Evolutionary conservation across 129 eudicot genomes (phyloP), one percentile per base, ranked within the genome.

Genomic region (Oenanthe sinensis): DNA sequence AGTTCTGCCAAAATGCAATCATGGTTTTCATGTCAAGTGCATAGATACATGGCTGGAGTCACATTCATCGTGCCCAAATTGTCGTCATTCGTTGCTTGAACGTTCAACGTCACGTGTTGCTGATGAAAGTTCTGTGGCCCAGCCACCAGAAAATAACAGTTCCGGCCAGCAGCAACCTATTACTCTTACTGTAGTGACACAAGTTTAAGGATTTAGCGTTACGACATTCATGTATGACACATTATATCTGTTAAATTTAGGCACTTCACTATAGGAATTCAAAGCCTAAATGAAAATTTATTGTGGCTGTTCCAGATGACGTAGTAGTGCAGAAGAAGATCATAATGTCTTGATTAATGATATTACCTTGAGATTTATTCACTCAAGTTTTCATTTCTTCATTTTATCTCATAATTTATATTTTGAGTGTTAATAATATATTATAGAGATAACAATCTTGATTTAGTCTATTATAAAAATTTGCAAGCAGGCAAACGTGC

Each of bases 11-110:
- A 86, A 86, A 63, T 89, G 92, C 83, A 82, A 81, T 55, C 92
- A 89, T 50, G 83, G 88, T 83, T 89, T 89, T 80, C 92, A 89
- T 79, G 90, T 89, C 46, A 84, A 81, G 82, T 89, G 92, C 77
- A 86, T 89, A 14, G 92, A 89, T 74, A 89, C 82, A 77, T 89
- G 92, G 92, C 83, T 89, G 15, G 77, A 40, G 77, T 85, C 86
- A 26, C 88, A 86, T 77, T 77, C 92, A 0, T 84, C 92, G 15
- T 89, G 93, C 81, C 93, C 93, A 10, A 89, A 82, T 36, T 89
- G 93, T 65, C 85, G 93, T 58, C 89, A 82, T 49, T 86, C 85
- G 5, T 63, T 89, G 80, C 78, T 79, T 12, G 82, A 83, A 15
- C 44, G 50, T 39, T 76, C 83, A 54, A 84, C 65, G 40, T 78